These are phyloP conservation scores for Backusella tuberculispora DNA, from an alignment of 192 early-diverging fungal genomes.

Conservation along the genomic window DNA sequence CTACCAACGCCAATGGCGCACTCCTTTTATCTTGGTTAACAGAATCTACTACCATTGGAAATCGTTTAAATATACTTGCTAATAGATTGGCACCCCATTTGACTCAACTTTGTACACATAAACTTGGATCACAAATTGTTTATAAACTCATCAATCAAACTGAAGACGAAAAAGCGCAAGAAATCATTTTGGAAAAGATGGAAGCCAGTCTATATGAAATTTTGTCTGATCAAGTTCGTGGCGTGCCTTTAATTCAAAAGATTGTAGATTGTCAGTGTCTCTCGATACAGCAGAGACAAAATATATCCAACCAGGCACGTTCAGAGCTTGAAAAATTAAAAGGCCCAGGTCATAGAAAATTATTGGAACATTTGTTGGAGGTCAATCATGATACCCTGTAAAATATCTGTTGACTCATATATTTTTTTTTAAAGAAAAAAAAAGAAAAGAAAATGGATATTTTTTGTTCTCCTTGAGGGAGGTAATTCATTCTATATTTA, in stretches of 20 bases:
- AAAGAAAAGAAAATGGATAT: too few relatives aligned
- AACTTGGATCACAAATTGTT: constrained; percentile 79
- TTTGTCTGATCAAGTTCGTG: constrained; percentile 75
- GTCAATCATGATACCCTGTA: constrained; percentile 42
- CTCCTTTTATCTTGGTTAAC: constrained; percentile 90
- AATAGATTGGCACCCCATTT: constrained; percentile 78
- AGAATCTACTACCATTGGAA: constrained; percentile 77
- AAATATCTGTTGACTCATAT: not conserved
- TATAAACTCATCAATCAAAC: constrained; percentile 88
- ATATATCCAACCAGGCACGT: not conserved
- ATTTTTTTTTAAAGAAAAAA: not conserved
- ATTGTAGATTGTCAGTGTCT: constrained; percentile 77
- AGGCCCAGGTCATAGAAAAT: constrained; percentile 22
- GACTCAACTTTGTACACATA: constrained; percentile 78
- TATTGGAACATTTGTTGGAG: constrained; percentile 17
- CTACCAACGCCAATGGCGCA: constrained; percentile 85
- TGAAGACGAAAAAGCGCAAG: constrained; percentile 81
- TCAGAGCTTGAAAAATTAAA: not conserved
- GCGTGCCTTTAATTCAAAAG: constrained; percentile 83
- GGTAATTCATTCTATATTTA: not conserved
- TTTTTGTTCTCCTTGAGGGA: not conserved
- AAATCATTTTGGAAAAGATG: constrained; percentile 65
- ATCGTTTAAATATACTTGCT: constrained; percentile 80
- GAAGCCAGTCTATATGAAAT: constrained; percentile 64
- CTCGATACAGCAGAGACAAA: constrained; percentile 19